A percentile compares a stretch with the other conserved stretches of the same genome.
phyloP scores from a whole-genome alignment of 108 stramenopile genomes.

The Cyclostephanos invisitatus region DNA sequence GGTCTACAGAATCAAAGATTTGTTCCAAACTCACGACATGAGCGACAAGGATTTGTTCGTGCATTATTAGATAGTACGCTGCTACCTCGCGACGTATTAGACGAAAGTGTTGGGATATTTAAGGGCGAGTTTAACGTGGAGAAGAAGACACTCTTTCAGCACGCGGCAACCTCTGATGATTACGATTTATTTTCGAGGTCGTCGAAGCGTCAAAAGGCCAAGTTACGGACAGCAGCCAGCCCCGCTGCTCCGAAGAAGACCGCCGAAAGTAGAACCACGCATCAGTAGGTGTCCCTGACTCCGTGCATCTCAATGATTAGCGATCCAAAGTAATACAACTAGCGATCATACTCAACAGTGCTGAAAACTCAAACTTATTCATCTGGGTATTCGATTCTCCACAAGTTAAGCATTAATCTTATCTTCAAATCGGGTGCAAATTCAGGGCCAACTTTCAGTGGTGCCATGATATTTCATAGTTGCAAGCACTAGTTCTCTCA shows the following conservation, averaged over 20 bases:
- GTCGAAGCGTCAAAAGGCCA: slow-evolving; percentile 26
- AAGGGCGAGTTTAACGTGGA: slow-evolving; percentile 84
- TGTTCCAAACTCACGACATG: slow-evolving; percentile 18
- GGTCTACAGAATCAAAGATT: slow-evolving; percentile 19
- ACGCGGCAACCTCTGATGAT: slow-evolving; percentile 85
- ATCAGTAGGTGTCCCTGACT: background rate
- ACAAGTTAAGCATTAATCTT: no score
- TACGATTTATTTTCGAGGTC: slow-evolving; percentile 78
- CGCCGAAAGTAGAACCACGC: background rate
- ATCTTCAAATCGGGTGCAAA: no score
- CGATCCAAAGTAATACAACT: background rate
- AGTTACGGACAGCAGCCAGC: slow-evolving; percentile 11
- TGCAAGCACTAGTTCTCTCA: no score
- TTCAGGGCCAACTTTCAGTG: no score
- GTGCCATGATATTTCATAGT: no score
- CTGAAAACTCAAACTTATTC: no score
- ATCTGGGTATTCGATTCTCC: no score
- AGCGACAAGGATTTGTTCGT: slow-evolving; percentile 67
- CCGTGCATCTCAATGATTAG: slow-evolving; percentile 10
- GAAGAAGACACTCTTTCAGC: slow-evolving; percentile 83
- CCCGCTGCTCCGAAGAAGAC: slow-evolving; percentile 7
- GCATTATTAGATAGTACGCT: slow-evolving; percentile 83
- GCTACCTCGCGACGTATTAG: slow-evolving; percentile 73
- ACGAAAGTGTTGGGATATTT: slow-evolving; percentile 81
- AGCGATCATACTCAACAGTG: no score